Evolutionary conservation across 345 rosid species (phyloP).

Genomic region (Salix brachista): DNA sequence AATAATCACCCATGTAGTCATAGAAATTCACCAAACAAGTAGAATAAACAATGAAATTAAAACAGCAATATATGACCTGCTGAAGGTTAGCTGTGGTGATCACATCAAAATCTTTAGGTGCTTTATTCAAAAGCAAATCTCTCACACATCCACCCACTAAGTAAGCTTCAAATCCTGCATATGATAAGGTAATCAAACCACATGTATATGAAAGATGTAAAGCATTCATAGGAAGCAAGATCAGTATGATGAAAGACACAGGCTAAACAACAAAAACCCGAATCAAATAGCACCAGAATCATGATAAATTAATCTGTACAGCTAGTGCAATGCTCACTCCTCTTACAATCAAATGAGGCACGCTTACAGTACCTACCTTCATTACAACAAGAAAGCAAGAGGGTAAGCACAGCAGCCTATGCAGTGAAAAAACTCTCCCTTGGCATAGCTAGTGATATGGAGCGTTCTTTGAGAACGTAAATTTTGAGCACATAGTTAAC

Average conservation of each 20-base stretch:
- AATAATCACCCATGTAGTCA: neutral
- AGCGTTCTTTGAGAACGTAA: neutral
- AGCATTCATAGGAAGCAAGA: neutral
- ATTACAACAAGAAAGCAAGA: no score
- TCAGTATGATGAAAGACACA: neutral
- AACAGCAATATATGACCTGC: slow-evolving; percentile 42
- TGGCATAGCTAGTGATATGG: neutral
- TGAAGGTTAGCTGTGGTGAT: slow-evolving; percentile 78
- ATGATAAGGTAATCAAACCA: neutral
- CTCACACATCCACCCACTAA: slow-evolving; percentile 96
- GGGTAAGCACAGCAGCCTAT: no score
- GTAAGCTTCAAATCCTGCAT: slow-evolving; percentile 72
- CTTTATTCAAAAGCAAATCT: slow-evolving; percentile 67
- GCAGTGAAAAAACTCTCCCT: no score
- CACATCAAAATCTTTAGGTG: slow-evolving; percentile 92
- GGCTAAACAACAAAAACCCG: neutral
- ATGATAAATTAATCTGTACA: neutral
- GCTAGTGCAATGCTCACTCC: no score
- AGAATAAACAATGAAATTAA: neutral
- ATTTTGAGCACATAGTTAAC: neutral
- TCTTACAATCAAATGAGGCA: no score
- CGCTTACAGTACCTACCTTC: no score
- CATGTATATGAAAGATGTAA: neutral
- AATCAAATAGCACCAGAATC: slow-evolving; percentile 10
- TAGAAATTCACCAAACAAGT: neutral